phyloP scores from a whole-genome alignment of 2,329 filamentous ascomycete genomes.

The Colletotrichum graminicola region DNA sequence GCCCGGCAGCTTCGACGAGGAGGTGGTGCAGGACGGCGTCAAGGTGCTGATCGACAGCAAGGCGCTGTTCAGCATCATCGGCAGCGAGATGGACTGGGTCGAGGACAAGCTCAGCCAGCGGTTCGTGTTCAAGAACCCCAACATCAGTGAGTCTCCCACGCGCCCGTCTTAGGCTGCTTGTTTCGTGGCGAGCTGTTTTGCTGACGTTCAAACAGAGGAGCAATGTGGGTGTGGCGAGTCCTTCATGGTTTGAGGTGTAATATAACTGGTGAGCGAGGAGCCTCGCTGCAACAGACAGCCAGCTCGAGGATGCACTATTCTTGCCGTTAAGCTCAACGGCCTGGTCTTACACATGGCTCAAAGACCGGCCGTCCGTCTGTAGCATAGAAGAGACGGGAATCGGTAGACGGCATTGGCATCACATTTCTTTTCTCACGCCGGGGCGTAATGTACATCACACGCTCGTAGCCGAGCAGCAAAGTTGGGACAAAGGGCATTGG shows the following conservation, averaged over 20 bases:
- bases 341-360: conserved; percentile 9
- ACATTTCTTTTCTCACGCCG: not conserved
- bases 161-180: too few relatives aligned
- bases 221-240: conserved; percentile 97
- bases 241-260: conserved; percentile 76
- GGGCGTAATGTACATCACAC: conserved; percentile 36
- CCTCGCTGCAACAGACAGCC: not conserved
- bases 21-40: conserved; percentile 95
- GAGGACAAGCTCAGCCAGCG: conserved; percentile 93
- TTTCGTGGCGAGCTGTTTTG: not conserved
- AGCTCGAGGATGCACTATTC: not conserved
- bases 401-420: conserved; percentile 26
- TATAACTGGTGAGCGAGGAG: not conserved
- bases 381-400: conserved; percentile 20
- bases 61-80: conserved; percentile 97
- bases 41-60: conserved; percentile 97
- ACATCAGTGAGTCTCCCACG: conserved; percentile 84
- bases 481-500: conserved; percentile 35
- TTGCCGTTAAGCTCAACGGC: not conserved
- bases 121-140: conserved; percentile 96
- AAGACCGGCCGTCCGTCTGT: not conserved
- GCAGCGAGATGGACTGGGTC: conserved; percentile 98
- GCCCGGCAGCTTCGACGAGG: conserved; percentile 87
- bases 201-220: conserved; percentile 75
- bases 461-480: conserved; percentile 17